Evolutionary conservation across 129 eudicot species (phyloP), one percentile per base, ranked within the genome.

Genomic region (Artemisia argyi): DNA sequence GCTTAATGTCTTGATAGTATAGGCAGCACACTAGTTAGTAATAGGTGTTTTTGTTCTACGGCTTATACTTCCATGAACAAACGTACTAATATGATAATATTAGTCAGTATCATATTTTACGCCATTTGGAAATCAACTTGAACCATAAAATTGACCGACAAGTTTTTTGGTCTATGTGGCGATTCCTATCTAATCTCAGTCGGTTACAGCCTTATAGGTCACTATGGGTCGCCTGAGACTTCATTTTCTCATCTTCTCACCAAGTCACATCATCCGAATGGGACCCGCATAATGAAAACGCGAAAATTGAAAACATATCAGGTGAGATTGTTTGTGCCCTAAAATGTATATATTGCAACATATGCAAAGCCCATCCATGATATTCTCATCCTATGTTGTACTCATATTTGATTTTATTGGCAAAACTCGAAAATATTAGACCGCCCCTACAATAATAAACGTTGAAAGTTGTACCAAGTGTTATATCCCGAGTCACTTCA

Each of bases 91-190:
- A 22, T 22, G 24, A 22, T 22, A 49, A 22, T 67, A 60, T 28
- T 49, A 58, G 46, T 51, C 19, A 19, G 74, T 47, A 61, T 62
- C 24, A 28, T 26, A 63, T 16, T 44, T n/a, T 46, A 54, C 30
- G 79, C 72, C 61, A 56, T 74, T 52, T 74, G 65, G 48, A 13
- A 66, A 75, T 52, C 13, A 66, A 24, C 35, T 24, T n/a, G 66
- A 75, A 16, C 67, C 51, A 46, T 46, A 75, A 66, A 62, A 44
- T 24, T 24, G 12, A 24, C 32, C 10, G 1, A 65, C 46, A 22
- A 63, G 55, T 55, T 49, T 24, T 46, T 66, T 4, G 60, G 20
- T 56, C 12, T 26, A 49, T 47, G 18, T 56, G 52, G 49, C 44
- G n/a, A 57, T 58, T 55, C 22, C 50, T 46, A 49, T 59, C 66